phyloP scores from a whole-genome alignment of 345 rosid genomes.

The Adansonia digitata region DNA sequence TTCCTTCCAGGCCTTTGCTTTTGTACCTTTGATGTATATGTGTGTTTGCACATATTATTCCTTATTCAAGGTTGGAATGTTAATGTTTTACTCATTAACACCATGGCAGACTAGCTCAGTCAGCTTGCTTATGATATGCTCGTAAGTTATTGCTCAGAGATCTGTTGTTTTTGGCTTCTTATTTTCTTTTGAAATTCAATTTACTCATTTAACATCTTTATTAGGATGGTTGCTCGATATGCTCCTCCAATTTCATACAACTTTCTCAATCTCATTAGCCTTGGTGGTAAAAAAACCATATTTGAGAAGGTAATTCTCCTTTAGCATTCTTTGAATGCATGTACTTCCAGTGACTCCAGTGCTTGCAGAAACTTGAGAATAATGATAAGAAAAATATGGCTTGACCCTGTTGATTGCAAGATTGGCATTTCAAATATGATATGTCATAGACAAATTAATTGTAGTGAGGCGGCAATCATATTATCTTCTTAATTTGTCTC shows the following conservation, averaged over 20 bases:
- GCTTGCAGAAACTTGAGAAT: neutral
- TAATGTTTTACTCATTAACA: slow-evolving; percentile 96
- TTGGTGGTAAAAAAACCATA: slow-evolving; percentile 48
- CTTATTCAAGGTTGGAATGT: slow-evolving; percentile 90
- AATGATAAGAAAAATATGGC: neutral
- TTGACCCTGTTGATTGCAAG: neutral
- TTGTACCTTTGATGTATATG: slow-evolving; percentile 97
- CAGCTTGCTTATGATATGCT: slow-evolving; percentile 97
- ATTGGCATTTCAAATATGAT: neutral
- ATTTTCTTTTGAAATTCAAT: neutral
- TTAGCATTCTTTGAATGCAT: neutral
- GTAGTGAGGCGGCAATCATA: neutral
- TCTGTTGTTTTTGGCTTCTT: neutral
- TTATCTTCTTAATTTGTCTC: neutral
- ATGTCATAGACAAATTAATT: neutral
- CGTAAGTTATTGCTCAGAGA: slow-evolving; percentile 51
- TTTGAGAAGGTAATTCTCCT: slow-evolving; percentile 72
- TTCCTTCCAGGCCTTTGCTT: slow-evolving; percentile 69
- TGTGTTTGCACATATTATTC: slow-evolving; percentile 96
- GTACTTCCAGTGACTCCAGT: neutral
- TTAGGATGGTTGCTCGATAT: slow-evolving; percentile 99
- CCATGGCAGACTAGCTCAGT: slow-evolving; percentile 97
- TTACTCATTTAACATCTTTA: slow-evolving; percentile 11
- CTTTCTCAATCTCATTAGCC: slow-evolving; percentile 89
- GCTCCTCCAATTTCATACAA: slow-evolving; percentile 97